Conservation (phyloP, 1,284 basidiomycete species). For the Coniophora puteana region DNA sequence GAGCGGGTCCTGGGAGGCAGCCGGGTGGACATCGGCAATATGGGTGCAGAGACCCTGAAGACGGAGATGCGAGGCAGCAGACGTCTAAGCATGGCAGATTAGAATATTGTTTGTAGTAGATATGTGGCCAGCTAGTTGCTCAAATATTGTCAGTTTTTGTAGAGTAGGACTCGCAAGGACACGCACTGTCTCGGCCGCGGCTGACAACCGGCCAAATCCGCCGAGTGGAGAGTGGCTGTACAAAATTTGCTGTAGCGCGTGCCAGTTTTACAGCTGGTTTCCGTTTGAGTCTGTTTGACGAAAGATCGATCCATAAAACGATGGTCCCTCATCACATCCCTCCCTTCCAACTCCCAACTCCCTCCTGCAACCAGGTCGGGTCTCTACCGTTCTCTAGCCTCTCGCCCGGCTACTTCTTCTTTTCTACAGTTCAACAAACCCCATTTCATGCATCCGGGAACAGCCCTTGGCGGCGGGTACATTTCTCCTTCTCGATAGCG, state of each 20-base stretch:
- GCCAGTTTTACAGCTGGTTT: too few relatives aligned
- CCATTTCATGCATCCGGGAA: constrained; percentile 58
- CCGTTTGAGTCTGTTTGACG: too few relatives aligned
- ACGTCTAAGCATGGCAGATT: constrained; percentile 19
- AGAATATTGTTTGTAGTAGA: not conserved
- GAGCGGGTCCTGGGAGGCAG: constrained; percentile 16
- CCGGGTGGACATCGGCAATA: constrained; percentile 41
- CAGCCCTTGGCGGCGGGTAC: constrained; percentile 35
- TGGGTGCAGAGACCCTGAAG: constrained; percentile 31
- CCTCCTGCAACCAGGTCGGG: constrained; percentile 8
- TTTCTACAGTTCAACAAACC: constrained; percentile 12
- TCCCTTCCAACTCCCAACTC: not conserved
- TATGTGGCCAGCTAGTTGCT: not conserved
- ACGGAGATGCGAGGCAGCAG: constrained; percentile 25
- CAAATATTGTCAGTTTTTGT: not conserved
- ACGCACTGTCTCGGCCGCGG: too few relatives aligned
- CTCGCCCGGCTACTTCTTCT: constrained; percentile 12
- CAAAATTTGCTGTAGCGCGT: too few relatives aligned
- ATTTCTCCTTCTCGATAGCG: constrained; percentile 54
- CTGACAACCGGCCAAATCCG: not conserved
- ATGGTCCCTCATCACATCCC: not conserved
- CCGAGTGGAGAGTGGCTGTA: not conserved
- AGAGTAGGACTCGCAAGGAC: too few relatives aligned
- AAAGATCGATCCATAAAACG: constrained; percentile 2
- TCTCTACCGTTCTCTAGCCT: constrained; percentile 1